Evolutionary conservation across 805 yeast genomes (phyloP).

Genomic region (Yamadazyma insecticola): DNA sequence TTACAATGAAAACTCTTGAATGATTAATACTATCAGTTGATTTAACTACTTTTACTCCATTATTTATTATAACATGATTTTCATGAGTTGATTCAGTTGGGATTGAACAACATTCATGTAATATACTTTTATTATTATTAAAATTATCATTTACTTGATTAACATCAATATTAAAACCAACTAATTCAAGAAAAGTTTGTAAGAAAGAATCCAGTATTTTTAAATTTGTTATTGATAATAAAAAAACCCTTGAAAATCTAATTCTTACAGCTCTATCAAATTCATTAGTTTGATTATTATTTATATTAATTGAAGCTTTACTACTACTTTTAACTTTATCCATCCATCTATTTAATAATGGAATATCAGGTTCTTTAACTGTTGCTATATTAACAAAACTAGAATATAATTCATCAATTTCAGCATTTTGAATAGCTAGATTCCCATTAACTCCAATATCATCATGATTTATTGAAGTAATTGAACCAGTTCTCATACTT

Average conservation of each 20-base stretch:
- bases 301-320: slow-evolving; percentile 2
- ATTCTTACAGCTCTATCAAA: slow-evolving; percentile 13
- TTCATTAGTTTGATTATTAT: slow-evolving; percentile 3
- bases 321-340: slow-evolving; percentile 29
- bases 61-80: slow-evolving; percentile 34
- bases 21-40: slow-evolving; percentile 35
- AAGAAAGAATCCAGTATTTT: slow-evolving; percentile 61
- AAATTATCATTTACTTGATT: slow-evolving; percentile 59
- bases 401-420: slow-evolving; percentile 65
- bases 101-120: slow-evolving; percentile 62
- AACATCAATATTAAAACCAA: slow-evolving; percentile 51
- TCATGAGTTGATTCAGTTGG: slow-evolving; percentile 32
- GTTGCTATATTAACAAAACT: slow-evolving; percentile 59
- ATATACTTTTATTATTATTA: slow-evolving; percentile 54
- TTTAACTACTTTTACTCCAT: slow-evolving; percentile 34
- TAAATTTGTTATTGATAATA: slow-evolving; percentile 59
- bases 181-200: slow-evolving; percentile 43
- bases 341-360: slow-evolving; percentile 34
- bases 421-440: slow-evolving; percentile 29
- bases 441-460: slow-evolving; percentile 4
- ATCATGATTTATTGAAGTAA: slow-evolving; percentile 5
- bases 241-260: slow-evolving; percentile 64
- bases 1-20: slow-evolving; percentile 32
- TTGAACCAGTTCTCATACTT: slow-evolving; percentile 8
- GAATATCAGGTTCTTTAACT: slow-evolving; percentile 35